phyloP scores from a whole-genome alignment of 2,329 filamentous ascomycete species.

The Mariannaea elegans region DNA sequence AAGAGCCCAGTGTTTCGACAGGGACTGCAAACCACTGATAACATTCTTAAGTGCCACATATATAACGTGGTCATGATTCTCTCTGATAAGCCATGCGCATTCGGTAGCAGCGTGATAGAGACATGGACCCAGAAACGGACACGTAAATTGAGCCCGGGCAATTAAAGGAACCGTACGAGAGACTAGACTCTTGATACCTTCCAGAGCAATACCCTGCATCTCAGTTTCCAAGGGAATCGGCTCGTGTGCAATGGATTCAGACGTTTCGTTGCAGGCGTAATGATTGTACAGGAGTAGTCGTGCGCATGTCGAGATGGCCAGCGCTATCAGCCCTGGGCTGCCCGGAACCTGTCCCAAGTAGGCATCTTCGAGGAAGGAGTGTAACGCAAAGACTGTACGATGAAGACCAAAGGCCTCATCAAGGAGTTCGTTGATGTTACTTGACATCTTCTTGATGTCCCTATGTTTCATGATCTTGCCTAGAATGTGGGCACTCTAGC shows the following conservation, averaged over 20 bases:
- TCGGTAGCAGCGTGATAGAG: conserved; percentile 30
- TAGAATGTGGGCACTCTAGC: conserved; percentile 32
- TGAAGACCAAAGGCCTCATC: conserved; percentile 28
- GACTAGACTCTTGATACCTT: conserved; percentile 5
- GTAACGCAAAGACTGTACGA: conserved; percentile 18
- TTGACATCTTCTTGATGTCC: background rate
- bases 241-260: background rate
- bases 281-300: conserved; percentile 27
- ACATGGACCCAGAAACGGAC: conserved; percentile 18
- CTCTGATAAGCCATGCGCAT: conserved; percentile 31
- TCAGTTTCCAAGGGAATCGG: conserved; percentile 26
- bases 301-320: conserved; percentile 23
- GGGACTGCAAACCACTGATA: too few species aligned
- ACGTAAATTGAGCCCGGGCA: background rate
- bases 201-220: conserved; percentile 22
- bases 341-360: background rate
- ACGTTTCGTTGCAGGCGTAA: conserved; percentile 31
- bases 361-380: conserved; percentile 7
- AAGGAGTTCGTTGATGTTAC: conserved; percentile 10
- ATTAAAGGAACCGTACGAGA: conserved; percentile 6
- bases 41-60: conserved; percentile 44
- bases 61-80: conserved; percentile 27
- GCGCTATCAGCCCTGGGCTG: background rate
- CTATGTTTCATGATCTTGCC: conserved; percentile 27
- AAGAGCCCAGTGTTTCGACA: too few species aligned